These are phyloP conservation scores for Trichoderma sp. DNA, from an alignment of 2,329 filamentous ascomycete species.

Conservation along the genomic window DNA sequence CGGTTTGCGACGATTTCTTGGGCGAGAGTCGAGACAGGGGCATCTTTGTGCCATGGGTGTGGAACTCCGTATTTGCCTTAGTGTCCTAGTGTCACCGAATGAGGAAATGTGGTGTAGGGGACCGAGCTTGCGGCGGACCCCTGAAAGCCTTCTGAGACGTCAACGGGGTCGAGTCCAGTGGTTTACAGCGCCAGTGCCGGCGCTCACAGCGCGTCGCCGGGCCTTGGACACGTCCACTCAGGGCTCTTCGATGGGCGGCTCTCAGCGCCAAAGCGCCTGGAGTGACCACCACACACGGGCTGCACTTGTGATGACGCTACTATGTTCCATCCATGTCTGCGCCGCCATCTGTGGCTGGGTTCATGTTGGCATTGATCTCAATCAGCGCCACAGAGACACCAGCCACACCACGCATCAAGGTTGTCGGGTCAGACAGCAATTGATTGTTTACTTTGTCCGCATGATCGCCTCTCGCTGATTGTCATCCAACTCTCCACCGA, in stretches of 20 bases:
- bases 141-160: constrained; percentile 17
- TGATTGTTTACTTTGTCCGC: constrained; percentile 38
- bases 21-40: constrained; percentile 23
- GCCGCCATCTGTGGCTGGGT: not conserved
- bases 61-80: constrained; percentile 14
- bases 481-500: constrained; percentile 14
- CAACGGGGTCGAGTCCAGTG: not conserved
- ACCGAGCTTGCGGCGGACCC: constrained; percentile 3
- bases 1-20: constrained; percentile 28
- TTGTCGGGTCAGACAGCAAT: constrained; percentile 33
- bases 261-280: not conserved
- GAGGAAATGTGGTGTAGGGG: constrained; percentile 28
- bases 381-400: constrained; percentile 29
- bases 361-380: not conserved
- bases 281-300: too few species aligned
- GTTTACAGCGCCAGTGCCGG: not conserved
- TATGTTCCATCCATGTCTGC: not conserved
- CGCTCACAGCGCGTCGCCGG: too few species aligned
- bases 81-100: constrained; percentile 21
- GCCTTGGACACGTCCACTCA: not conserved
- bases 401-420: constrained; percentile 25
- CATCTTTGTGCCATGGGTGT: constrained; percentile 18
- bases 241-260: not conserved
- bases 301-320: constrained; percentile 15
- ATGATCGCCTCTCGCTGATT: too few species aligned